Evolutionary conservation across 2,329 filamentous ascomycete genomes (phyloP).

Genomic region (Bipolaris cookei): DNA sequence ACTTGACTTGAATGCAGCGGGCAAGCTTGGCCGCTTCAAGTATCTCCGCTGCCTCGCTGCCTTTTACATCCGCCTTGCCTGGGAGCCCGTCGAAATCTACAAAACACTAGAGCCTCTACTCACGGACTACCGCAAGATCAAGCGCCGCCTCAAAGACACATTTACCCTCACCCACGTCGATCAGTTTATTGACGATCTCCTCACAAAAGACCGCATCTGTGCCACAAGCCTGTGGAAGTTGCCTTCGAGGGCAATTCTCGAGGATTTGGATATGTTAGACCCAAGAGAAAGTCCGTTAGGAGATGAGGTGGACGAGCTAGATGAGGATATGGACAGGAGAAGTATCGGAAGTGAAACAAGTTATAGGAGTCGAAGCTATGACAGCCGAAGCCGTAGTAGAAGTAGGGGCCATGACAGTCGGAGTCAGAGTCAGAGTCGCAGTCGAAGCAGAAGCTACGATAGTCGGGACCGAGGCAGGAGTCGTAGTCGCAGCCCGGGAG

Average conservation of each 20-base stretch:
- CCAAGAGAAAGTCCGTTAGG: slow-evolving; percentile 83
- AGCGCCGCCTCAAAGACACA: slow-evolving; percentile 74
- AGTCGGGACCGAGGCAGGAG: too few relatives aligned
- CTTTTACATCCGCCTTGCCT: slow-evolving; percentile 92
- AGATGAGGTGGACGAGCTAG: slow-evolving; percentile 70
- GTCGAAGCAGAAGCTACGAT: neutral
- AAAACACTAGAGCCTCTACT: slow-evolving; percentile 79
- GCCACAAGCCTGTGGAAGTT: slow-evolving; percentile 93
- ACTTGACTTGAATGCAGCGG: slow-evolving; percentile 37
- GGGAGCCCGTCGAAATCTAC: slow-evolving; percentile 82
- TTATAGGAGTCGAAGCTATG: slow-evolving; percentile 20
- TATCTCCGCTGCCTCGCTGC: slow-evolving; percentile 88
- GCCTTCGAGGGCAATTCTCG: slow-evolving; percentile 78
- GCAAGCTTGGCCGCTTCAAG: slow-evolving; percentile 59
- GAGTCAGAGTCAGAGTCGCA: slow-evolving; percentile 5
- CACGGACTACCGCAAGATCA: slow-evolving; percentile 81
- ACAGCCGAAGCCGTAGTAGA: slow-evolving; percentile 22
- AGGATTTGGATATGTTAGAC: slow-evolving; percentile 88
- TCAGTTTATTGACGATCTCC: slow-evolving; percentile 89
- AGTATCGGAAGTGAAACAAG: slow-evolving; percentile 23
- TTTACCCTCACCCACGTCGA: slow-evolving; percentile 83
- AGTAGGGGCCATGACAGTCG: slow-evolving; percentile 17
- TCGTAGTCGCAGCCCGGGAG: too few relatives aligned
- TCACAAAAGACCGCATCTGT: slow-evolving; percentile 88
- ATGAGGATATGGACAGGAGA: slow-evolving; percentile 25